A percentile compares a stretch with the other conserved stretches of the same genome.
These are phyloP conservation scores for Diaporthe sp. DNA, from an alignment of 2,329 filamentous ascomycete species.

Conservation along the genomic window DNA sequence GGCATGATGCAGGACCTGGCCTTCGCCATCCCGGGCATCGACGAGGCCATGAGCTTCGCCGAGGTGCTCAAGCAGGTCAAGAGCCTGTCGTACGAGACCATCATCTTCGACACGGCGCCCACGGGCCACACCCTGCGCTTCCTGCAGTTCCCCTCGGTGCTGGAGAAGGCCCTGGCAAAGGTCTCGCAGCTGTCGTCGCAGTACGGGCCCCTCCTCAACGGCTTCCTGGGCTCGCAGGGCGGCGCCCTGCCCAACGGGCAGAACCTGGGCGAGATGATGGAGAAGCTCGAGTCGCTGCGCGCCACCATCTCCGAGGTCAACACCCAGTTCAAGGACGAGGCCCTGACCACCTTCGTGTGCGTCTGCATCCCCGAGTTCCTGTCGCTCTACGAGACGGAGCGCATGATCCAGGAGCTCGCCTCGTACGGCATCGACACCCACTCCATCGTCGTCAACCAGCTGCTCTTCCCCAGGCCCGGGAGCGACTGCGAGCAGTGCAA, in stretches of 20 bases:
- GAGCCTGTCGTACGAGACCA: constrained; percentile 97
- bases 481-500: constrained; percentile 96
- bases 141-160: constrained; percentile 96
- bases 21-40: constrained; percentile 97
- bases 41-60: constrained; percentile 99
- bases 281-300: constrained; percentile 93
- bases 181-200: constrained; percentile 93
- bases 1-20: constrained; percentile 99
- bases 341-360: constrained; percentile 96
- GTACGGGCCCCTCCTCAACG: constrained; percentile 96
- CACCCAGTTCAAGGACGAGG: constrained; percentile 96
- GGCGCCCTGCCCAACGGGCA: constrained; percentile 87
- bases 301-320: constrained; percentile 97
- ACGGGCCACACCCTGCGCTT: constrained; percentile 98
- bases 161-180: constrained; percentile 98
- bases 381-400: constrained; percentile 96
- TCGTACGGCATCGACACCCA: constrained; percentile 96
- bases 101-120: constrained; percentile 98
- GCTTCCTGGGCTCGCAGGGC: constrained; percentile 83
- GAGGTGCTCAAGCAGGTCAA: constrained; percentile 99
- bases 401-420: constrained; percentile 98
- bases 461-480: constrained; percentile 89
- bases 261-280: constrained; percentile 90
- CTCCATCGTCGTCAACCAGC: constrained; percentile 97
- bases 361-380: constrained; percentile 99